Percentiles rank a stretch among this genome's conserved stretches.
Evolutionary conservation across 805 yeast genomes (phyloP).

Genomic region (Sugiyamaella qingdaonensis): DNA sequence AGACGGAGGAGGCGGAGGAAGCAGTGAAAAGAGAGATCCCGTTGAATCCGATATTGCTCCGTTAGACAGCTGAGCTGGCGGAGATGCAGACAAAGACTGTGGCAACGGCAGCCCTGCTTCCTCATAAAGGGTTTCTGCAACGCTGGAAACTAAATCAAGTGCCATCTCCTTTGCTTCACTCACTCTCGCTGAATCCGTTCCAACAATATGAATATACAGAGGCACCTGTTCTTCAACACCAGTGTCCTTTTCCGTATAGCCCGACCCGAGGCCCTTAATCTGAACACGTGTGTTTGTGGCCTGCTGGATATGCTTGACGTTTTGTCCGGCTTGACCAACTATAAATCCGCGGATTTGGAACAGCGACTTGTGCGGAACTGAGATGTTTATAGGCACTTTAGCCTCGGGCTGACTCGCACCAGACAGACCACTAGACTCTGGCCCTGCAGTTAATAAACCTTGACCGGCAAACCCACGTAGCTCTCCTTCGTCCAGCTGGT

Average conservation of each 20-base stretch:
- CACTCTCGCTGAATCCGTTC: constrained; percentile 23
- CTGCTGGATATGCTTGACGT: constrained; percentile 34
- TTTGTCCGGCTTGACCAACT: constrained; percentile 35
- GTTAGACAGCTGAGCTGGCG: neutral
- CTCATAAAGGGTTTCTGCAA: constrained; percentile 23
- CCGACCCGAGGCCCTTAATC: constrained; percentile 35
- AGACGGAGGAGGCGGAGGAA: neutral
- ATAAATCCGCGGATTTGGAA: constrained; percentile 31
- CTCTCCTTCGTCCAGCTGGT: constrained; percentile 14
- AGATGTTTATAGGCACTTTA: constrained; percentile 15
- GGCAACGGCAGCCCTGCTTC: constrained; percentile 1
- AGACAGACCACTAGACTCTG: constrained; percentile 5
- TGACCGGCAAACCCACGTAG: neutral
- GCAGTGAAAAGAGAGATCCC: too few relatives aligned
- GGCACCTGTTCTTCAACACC: constrained; percentile 32
- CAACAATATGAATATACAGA: constrained; percentile 28
- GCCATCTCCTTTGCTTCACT: constrained; percentile 27
- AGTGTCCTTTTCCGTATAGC: constrained; percentile 31
- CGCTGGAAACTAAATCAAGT: constrained; percentile 27
- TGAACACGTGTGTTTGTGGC: constrained; percentile 33
- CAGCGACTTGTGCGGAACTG: constrained; percentile 13
- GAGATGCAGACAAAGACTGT: too few relatives aligned
- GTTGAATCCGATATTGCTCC: neutral
- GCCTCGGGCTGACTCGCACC: constrained; percentile 23
- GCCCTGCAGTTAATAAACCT: constrained; percentile 5